Evolutionary conservation across 345 rosid genomes (phyloP).

Genomic region (Bruguiera parviflora): DNA sequence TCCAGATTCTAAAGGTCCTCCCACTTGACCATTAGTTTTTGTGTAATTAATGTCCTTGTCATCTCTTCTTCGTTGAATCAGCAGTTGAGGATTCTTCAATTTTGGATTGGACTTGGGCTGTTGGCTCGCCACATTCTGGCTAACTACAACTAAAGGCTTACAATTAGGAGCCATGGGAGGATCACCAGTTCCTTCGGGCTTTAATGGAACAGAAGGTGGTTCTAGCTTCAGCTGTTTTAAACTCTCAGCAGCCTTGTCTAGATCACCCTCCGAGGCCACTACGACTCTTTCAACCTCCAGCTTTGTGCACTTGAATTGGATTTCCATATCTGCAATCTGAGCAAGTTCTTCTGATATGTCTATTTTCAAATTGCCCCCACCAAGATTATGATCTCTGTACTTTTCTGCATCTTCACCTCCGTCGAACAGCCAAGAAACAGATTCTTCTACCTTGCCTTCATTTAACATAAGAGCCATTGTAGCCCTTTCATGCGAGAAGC

Average conservation of each 20-base stretch:
- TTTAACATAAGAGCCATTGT: conserved; percentile 81
- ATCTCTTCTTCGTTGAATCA: conserved; percentile 52
- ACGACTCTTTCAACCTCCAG: conserved; percentile 85
- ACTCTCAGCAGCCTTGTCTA: conserved; percentile 57
- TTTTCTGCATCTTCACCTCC: conserved; percentile 61
- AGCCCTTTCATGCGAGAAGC: conserved; percentile 76
- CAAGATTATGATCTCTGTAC: conserved; percentile 38
- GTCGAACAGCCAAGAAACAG: conserved; percentile 80
- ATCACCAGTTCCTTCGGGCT: conserved; percentile 60
- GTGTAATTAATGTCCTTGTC: conserved; percentile 62
- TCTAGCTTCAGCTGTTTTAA: conserved; percentile 50
- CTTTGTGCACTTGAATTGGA: conserved; percentile 52
- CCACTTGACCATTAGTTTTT: conserved; percentile 33
- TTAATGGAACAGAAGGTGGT: conserved; percentile 39
- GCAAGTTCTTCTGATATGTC: conserved; percentile 86
- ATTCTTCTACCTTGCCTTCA: conserved; percentile 84
- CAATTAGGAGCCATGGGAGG: conserved; percentile 37
- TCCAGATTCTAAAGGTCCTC: conserved; percentile 35
- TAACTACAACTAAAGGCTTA: conserved; percentile 29
- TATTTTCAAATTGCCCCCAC: conserved; percentile 62
- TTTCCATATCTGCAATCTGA: conserved; percentile 60
- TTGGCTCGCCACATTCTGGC: conserved; percentile 38
- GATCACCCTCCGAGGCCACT: conserved; percentile 69
- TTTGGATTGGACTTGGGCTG: conserved; percentile 34
- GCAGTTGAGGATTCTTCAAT: conserved; percentile 25